A percentile compares a stretch with the other conserved stretches of the same genome.
Conservation (phyloP, 352 stramenopile species). For the Phytophthora palmivora region DNA sequence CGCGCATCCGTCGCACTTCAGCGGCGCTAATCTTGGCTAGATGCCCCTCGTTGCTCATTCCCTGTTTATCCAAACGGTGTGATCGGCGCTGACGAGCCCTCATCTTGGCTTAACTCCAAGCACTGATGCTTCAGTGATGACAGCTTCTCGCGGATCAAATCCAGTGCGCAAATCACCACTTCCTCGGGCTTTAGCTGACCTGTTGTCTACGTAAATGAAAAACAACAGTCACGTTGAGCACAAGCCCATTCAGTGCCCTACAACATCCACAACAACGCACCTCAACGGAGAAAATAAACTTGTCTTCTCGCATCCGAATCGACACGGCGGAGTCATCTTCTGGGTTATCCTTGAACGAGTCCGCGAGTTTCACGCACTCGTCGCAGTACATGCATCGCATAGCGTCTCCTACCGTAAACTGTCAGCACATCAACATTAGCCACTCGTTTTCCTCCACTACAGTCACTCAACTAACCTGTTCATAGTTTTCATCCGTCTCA, state of each 20-base stretch:
- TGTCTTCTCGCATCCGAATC: conserved; percentile 90
- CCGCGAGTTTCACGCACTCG: conserved; percentile 93
- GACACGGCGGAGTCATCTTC: conserved; percentile 95
- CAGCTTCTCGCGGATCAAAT: conserved; percentile 89
- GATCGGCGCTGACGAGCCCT: conserved; percentile 67
- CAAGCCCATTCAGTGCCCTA: not conserved
- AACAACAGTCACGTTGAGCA: conserved; percentile 11
- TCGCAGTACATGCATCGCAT: conserved; percentile 96
- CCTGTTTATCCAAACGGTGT: conserved; percentile 82
- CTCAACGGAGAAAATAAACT: conserved; percentile 98
- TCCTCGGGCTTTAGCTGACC: conserved; percentile 85
- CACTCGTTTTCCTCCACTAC: not conserved
- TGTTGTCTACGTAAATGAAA: conserved; percentile 58
- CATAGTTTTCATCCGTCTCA: conserved; percentile 93
- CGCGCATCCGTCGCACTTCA: conserved; percentile 7
- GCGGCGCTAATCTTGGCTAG: conserved; percentile 17
- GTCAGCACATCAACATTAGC: conserved; percentile 5
- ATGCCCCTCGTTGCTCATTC: conserved; percentile 22
- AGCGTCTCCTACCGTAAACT: conserved; percentile 70
- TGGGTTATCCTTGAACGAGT: conserved; percentile 94
- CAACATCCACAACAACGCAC: conserved; percentile 30
- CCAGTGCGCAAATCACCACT: conserved; percentile 87
- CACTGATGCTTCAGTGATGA: conserved; percentile 89
- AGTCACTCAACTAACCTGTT: conserved; percentile 49
- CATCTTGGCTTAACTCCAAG: conserved; percentile 85